Percentiles rank a stretch among this genome's conserved stretches.
phyloP scores from a whole-genome alignment of 768 basidiomycete species.

The Leucocoprinus birnbaumii region DNA sequence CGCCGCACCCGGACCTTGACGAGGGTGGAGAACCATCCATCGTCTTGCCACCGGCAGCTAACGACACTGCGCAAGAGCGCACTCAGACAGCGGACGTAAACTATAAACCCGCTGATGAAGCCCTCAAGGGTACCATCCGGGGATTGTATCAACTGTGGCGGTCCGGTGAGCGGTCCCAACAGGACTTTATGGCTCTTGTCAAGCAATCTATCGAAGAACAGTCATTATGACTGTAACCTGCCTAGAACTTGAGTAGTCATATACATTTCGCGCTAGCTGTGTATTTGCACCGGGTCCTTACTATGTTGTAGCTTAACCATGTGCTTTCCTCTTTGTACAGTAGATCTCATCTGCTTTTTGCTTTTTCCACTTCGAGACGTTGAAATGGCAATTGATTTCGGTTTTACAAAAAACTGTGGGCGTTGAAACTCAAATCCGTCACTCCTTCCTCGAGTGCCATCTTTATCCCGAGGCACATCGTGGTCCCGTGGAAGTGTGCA shows the following conservation, averaged over 20 bases:
- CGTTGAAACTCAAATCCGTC: background rate
- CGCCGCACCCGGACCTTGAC: constrained; percentile 14
- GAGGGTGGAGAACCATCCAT: constrained; percentile 19
- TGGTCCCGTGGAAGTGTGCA: too few species aligned
- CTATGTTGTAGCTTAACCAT: background rate
- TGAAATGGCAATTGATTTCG: background rate
- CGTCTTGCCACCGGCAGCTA: constrained; percentile 16
- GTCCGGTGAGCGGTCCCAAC: constrained; percentile 23
- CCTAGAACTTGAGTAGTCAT: background rate
- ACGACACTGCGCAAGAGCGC: constrained; percentile 15
- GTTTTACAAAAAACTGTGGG: background rate
- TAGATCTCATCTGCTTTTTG: too few species aligned
- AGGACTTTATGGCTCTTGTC: constrained; percentile 36
- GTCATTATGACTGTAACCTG: background rate
- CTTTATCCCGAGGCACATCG: too few species aligned
- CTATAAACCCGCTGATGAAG: constrained; percentile 25
- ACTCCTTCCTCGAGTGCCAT: too few species aligned
- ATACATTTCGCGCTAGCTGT: background rate
- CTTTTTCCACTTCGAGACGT: too few species aligned
- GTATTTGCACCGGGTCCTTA: background rate
- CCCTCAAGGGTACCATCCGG: constrained; percentile 49
- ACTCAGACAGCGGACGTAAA: constrained; percentile 10
- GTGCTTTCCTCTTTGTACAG: background rate
- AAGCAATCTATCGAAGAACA: constrained; percentile 25
- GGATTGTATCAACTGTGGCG: constrained; percentile 63